These are phyloP conservation scores for Pneumocystis carinii DNA, from an alignment of 1,139 yeast species.

Conservation along the genomic window DNA sequence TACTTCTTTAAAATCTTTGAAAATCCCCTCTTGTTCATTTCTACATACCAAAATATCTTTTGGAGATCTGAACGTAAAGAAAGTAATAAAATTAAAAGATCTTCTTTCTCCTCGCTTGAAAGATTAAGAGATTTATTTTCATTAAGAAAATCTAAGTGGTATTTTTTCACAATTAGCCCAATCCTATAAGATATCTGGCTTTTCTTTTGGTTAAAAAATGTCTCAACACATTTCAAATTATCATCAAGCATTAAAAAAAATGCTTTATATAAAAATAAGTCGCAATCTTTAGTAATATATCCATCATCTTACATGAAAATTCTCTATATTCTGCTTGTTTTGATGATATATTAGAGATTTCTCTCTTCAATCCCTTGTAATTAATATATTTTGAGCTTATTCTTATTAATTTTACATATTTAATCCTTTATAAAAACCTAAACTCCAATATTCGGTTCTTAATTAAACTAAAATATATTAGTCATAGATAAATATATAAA, in stretches of 20 bases:
- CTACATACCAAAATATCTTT: conserved; percentile 81
- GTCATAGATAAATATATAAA: conserved; percentile 4
- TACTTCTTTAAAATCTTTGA: conserved; percentile 69
- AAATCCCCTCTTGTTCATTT: conserved; percentile 79
- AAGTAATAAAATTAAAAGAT: conserved; percentile 55
- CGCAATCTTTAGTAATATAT: neutral
- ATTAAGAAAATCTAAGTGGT: conserved; percentile 12
- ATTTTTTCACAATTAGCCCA: conserved; percentile 18
- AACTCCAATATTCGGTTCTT: conserved; percentile 91
- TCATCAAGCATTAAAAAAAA: conserved; percentile 72
- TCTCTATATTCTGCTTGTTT: conserved; percentile 16
- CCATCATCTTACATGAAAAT: neutral
- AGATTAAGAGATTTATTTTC: conserved; percentile 16
- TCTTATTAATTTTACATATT: neutral
- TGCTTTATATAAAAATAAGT: conserved; percentile 26
- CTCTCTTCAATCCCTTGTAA: conserved; percentile 71
- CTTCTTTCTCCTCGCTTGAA: conserved; percentile 62
- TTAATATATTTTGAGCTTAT: conserved; percentile 50
- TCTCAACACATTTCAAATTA: conserved; percentile 67
- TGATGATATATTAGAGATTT: conserved; percentile 32
- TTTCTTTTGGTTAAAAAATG: conserved; percentile 57
- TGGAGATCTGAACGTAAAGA: conserved; percentile 68
- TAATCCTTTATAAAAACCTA: no score
- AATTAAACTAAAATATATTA: conserved; percentile 31
- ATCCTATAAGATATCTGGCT: conserved; percentile 50